These are phyloP conservation scores for Ceratocystis variospora DNA, from an alignment of 2,329 filamentous ascomycete species.

Conservation along the genomic window DNA sequence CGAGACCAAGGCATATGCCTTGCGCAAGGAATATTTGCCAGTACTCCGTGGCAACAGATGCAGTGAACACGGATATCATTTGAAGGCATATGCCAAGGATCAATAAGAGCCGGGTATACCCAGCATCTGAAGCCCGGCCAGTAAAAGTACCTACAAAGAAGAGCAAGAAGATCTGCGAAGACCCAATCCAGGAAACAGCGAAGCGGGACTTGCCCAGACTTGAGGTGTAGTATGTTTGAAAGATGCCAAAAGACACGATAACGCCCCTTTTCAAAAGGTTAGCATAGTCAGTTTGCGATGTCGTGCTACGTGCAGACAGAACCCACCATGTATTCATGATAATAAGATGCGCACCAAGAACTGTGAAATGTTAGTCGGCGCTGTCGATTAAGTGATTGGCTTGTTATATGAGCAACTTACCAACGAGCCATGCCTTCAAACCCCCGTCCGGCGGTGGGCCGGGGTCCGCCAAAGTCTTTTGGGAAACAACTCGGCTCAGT, in stretches of 20 bases:
- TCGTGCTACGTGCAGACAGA: not conserved
- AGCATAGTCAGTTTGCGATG: not conserved
- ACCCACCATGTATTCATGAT: conserved; percentile 38
- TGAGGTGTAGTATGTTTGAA: conserved; percentile 39
- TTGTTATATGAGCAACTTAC: conserved; percentile 24
- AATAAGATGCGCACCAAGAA: conserved; percentile 30
- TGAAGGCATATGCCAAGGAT: conserved; percentile 31
- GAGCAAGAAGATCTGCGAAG: conserved; percentile 39
- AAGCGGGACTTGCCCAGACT: conserved; percentile 30
- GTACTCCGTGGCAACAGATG: conserved; percentile 33
- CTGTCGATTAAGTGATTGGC: not conserved
- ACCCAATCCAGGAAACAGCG: conserved; percentile 41
- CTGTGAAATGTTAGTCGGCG: not conserved
- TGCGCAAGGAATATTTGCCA: conserved; percentile 44
- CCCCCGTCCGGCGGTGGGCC: conserved; percentile 41
- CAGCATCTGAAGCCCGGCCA: conserved; percentile 41
- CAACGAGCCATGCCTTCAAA: conserved; percentile 33
- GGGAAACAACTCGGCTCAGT: conserved; percentile 13
- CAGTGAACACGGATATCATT: conserved; percentile 35
- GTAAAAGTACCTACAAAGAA: conserved; percentile 42
- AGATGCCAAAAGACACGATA: conserved; percentile 43
- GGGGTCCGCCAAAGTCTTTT: conserved; percentile 26
- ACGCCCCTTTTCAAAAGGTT: conserved; percentile 30
- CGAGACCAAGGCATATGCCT: conserved; percentile 41
- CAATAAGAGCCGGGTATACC: conserved; percentile 36